Base-by-base conservation (phyloP, 2,329 filamentous ascomycete genomes). In the Epichloe amarillans region DNA sequence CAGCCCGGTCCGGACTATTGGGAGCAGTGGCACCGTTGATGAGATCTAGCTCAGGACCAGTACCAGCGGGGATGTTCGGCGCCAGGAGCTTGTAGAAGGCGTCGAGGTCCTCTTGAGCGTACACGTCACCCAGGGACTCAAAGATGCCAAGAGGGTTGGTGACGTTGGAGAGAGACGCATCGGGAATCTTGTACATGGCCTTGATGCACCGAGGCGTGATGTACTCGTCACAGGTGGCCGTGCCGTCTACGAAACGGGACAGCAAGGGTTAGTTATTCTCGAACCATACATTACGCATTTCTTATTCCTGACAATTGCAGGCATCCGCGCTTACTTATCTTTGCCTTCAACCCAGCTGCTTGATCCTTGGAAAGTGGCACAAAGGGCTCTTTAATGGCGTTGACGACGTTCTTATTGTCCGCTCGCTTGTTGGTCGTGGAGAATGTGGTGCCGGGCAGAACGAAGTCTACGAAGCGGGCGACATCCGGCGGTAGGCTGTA, bases 191-290 rank as follows among this genome's bases (percentile, higher is more conserved):
- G 56, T 74, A 76, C 19, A 77, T 63, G 5, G 73, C 69, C 42
- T 70, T 69, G 47, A 80, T 68, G 56, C 79, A 83, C 41, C 70
- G 69, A 0, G 77, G 76, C 0, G 77, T 81, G 55, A 82, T 79
- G 58, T 74, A 71, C 14, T 64, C 62, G 56, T 76, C 72, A 58
- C 80, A 83, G 26, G 50, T 42, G 4, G 42, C 17, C 4, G 51
- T 57, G 15, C 46, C 23, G 17, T 48, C 56, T 45, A 35, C 37
- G 17, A 15, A 33, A n/a, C 11, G 17, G 4, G 40, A 30, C 11
- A 37, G 7, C 15, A 23, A 38, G 10, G 15, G 23, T 26, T 36
- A 23, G 11, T 15, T 44, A 30, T 47, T 21, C 21, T 23, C 23
- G n/a, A 14, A 43, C 19, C 3, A 19, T 42, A 2, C 8, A 3